Evolutionary conservation across 768 basidiomycete genomes (phyloP), one percentile per base, ranked within the genome.

Genomic region (Phaeotremella skinneri): DNA sequence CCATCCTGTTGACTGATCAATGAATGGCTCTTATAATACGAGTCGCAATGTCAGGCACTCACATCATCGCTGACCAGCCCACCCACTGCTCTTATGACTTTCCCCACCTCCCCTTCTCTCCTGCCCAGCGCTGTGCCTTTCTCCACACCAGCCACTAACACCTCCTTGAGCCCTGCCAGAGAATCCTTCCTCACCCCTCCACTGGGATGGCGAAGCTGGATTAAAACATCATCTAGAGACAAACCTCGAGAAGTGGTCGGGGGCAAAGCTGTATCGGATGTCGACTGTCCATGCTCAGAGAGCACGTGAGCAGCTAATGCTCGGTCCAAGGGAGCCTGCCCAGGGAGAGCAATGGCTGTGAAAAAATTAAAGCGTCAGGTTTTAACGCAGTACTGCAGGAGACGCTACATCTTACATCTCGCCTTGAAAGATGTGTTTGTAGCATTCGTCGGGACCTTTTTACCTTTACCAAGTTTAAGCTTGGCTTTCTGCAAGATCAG

Each of bases 351-450:
- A 75, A 98, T 94, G 23, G 90, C 93, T 97, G 69, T 16, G 52
- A 34, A 26, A n/a, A n/a, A 25, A 4, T 2, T 5, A 14, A n/a
- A 45, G 49, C 20, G 2, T 39, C 37, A 52, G 37, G 27, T 11
- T n/a, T 5, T 20, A 41, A 39, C 13, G 7, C 4, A 37, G 23
- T 25, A 14, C 21, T 45, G 53, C 2, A 26, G 30, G 4, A 23
- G 56, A 47, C 27, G n/a, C 42, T 37, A 49, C 27, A 16, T 81
- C 88, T 68, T 71, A 96, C 94, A 90, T 59, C 90, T 85, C 30
- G 91, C 86, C 75, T 93, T 91, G 83, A 94, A 97, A 0, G 93
- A 92, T 1, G 94, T 98, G 78, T 98, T 90, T 65, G 97, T 84
- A 4, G 85, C 89, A 82, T 98, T 98, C 47, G 79, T 82, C 9